Evolutionary conservation across 2,329 filamentous ascomycete species (phyloP).

Genomic region (Penicillium crustosum): DNA sequence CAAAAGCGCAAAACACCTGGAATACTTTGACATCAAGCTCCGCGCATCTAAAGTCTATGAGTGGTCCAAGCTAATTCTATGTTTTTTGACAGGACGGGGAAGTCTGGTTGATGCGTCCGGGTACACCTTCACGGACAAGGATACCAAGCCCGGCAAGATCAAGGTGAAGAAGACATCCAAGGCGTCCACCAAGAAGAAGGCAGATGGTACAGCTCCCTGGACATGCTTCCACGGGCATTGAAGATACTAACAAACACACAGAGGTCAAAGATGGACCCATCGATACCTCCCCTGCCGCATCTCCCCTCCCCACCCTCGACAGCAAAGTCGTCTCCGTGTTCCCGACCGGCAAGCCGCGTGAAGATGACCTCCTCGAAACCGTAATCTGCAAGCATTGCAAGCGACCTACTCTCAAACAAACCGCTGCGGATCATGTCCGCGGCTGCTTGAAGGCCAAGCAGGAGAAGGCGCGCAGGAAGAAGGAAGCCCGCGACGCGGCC

Average conservation of each 20-base stretch:
- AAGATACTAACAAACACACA: constrained; percentile 5
- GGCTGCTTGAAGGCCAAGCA: constrained; percentile 83
- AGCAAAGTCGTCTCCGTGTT: constrained; percentile 76
- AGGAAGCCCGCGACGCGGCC: constrained; percentile 69
- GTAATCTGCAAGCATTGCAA: constrained; percentile 94
- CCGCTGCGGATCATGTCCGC: constrained; percentile 75
- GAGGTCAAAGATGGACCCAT: constrained; percentile 30
- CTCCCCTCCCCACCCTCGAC: constrained; percentile 62
- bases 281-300: constrained; percentile 37
- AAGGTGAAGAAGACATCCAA: constrained; percentile 44
- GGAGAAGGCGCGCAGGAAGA: constrained; percentile 74
- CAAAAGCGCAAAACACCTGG: constrained; percentile 8
- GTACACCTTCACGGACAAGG: constrained; percentile 47
- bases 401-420: constrained; percentile 75
- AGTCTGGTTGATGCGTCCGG: constrained; percentile 48
- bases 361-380: constrained; percentile 76
- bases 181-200: constrained; percentile 37
- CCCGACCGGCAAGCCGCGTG: constrained; percentile 74
- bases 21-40: constrained; percentile 4
- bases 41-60: not conserved
- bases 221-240: constrained; percentile 5
- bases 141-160: constrained; percentile 46
- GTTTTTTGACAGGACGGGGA: constrained; percentile 23
- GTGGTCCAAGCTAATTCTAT: constrained; percentile 6
- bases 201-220: constrained; percentile 29